Conservation (phyloP, 805 yeast genomes). For the Yarrowia divulgata region DNA sequence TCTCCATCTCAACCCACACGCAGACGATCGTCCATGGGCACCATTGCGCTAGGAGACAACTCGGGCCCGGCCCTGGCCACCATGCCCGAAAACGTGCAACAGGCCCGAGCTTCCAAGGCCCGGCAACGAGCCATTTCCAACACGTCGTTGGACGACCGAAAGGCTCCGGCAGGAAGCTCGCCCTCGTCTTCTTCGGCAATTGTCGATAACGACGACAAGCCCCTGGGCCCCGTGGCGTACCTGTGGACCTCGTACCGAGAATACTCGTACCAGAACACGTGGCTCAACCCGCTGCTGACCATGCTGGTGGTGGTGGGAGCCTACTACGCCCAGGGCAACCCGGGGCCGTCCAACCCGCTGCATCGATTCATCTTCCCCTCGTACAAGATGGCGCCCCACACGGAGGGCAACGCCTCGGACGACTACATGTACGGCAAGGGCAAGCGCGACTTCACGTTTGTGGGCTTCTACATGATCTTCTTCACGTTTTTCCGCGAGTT, state of each 20-base stretch:
- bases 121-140: slow-evolving; percentile 50
- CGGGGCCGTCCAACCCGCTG: slow-evolving; percentile 65
- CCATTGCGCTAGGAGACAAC: slow-evolving; percentile 75
- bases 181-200: background rate
- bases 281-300: slow-evolving; percentile 72
- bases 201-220: background rate
- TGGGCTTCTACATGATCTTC: slow-evolving; percentile 78
- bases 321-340: slow-evolving; percentile 62
- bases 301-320: slow-evolving; percentile 54
- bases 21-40: slow-evolving; percentile 75
- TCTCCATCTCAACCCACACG: slow-evolving; percentile 9
- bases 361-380: slow-evolving; percentile 70
- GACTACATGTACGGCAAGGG: slow-evolving; percentile 84
- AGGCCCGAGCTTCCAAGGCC: slow-evolving; percentile 53
- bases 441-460: slow-evolving; percentile 77
- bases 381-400: slow-evolving; percentile 53
- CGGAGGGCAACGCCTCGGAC: slow-evolving; percentile 60
- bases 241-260: slow-evolving; percentile 66
- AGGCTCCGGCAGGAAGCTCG: background rate
- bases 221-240: slow-evolving; percentile 46
- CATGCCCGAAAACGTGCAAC: slow-evolving; percentile 59
- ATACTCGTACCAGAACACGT: slow-evolving; percentile 63
- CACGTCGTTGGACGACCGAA: slow-evolving; percentile 36
- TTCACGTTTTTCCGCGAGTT: slow-evolving; percentile 93
- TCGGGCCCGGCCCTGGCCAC: slow-evolving; percentile 72